phyloP scores from a whole-genome alignment of 768 basidiomycete species.

The Kwoniella shandongensis region DNA sequence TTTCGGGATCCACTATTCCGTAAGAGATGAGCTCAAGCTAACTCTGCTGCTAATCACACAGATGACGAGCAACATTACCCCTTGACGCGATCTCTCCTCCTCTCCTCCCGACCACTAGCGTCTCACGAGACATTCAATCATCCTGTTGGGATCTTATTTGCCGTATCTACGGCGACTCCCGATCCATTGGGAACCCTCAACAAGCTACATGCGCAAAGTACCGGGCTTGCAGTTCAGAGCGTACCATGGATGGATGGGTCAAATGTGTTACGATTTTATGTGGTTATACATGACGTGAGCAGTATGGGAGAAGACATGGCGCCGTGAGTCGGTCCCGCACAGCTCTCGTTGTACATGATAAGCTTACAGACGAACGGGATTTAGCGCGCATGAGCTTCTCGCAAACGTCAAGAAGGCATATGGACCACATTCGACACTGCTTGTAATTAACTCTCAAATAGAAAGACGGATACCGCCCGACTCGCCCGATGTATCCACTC shows the following conservation, averaged over 20 bases:
- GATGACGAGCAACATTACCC: constrained; percentile 50
- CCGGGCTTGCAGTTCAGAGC: constrained; percentile 19
- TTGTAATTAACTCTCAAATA: constrained; percentile 49
- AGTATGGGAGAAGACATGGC: constrained; percentile 36
- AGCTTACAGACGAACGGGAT: not conserved
- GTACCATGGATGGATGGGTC: constrained; percentile 47
- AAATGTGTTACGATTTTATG: constrained; percentile 44
- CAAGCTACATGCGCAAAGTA: constrained; percentile 32
- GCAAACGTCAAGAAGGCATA: constrained; percentile 49
- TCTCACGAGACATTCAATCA: constrained; percentile 52
- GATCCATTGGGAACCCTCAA: constrained; percentile 47
- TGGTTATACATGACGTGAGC: constrained; percentile 51
- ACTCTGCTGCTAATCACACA: constrained; percentile 12
- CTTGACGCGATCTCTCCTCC: constrained; percentile 43
- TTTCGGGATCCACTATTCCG: not conserved
- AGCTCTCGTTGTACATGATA: not conserved
- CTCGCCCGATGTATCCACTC: constrained; percentile 37
- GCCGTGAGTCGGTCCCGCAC: constrained; percentile 21
- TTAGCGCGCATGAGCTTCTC: constrained; percentile 45
- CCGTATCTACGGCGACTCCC: constrained; percentile 43
- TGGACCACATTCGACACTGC: constrained; percentile 51
- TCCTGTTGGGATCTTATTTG: constrained; percentile 48
- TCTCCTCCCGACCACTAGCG: constrained; percentile 46
- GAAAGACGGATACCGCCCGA: constrained; percentile 18
- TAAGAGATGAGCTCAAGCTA: not conserved